Evolutionary conservation across 2,329 filamentous ascomycete genomes (phyloP).

Genomic region (Claviceps sp.): DNA sequence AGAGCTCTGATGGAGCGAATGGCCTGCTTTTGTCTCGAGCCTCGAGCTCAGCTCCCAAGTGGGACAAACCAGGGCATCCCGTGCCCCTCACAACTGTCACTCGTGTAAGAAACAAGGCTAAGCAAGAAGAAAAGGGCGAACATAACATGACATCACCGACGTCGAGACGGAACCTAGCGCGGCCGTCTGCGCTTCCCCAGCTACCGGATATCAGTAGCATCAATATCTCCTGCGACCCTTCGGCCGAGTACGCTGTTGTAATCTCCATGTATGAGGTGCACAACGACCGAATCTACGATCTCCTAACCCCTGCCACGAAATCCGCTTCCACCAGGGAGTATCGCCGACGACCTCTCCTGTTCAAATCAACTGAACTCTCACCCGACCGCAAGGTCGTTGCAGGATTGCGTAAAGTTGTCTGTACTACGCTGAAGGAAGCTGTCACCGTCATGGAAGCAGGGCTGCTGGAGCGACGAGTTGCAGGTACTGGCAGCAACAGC

Average conservation of each 20-base stretch:
- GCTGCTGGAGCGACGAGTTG: conserved; percentile 71
- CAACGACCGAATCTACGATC: conserved; percentile 94
- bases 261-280: conserved; percentile 99
- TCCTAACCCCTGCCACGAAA: conserved; percentile 54
- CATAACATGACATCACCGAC: conserved; percentile 32
- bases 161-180: conserved; percentile 49
- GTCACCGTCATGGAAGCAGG: conserved; percentile 83
- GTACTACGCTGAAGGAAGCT: conserved; percentile 68
- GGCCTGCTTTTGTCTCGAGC: background rate
- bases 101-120: conserved; percentile 33
- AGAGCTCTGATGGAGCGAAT: conserved; percentile 11
- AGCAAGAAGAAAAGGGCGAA: conserved; percentile 36
- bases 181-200: conserved; percentile 58
- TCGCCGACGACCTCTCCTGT: conserved; percentile 68
- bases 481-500: conserved; percentile 86
- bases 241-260: conserved; percentile 72
- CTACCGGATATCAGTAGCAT: conserved; percentile 63
- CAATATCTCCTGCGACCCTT: conserved; percentile 42
- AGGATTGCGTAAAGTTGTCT: conserved; percentile 81
- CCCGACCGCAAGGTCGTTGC: conserved; percentile 91
- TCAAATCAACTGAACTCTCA: conserved; percentile 81
- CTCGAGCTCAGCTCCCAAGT: conserved; percentile 19
- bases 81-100: conserved; percentile 34
- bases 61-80: conserved; percentile 17
- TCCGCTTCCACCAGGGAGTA: conserved; percentile 53